These are phyloP conservation scores for Leccinum uliginosum DNA, from an alignment of 768 basidiomycete genomes.

Conservation along the genomic window DNA sequence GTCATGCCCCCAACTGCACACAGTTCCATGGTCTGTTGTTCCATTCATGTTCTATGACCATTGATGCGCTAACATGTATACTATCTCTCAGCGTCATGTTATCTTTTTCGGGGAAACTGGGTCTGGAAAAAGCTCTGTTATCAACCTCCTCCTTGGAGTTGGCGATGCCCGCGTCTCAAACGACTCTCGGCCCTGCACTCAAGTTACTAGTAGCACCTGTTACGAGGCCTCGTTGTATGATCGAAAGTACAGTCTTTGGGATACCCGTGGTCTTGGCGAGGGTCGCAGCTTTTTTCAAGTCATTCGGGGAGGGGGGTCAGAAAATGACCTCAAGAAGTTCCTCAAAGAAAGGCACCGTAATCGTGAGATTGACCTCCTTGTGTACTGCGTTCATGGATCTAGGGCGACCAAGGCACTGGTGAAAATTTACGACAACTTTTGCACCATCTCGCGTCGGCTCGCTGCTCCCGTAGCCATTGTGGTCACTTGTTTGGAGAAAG, in stretches of 20 bases:
- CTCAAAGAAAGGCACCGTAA: slow-evolving; percentile 16
- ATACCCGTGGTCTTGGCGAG: slow-evolving; percentile 37
- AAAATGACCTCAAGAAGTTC: slow-evolving; percentile 17
- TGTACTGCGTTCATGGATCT: slow-evolving; percentile 35
- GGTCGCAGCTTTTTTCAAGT: slow-evolving; percentile 11
- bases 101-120: slow-evolving; percentile 25
- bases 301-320: slow-evolving; percentile 10
- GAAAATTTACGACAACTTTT: slow-evolving; percentile 33
- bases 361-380: slow-evolving; percentile 36
- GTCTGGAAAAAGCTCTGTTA: slow-evolving; percentile 25
- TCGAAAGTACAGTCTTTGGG: slow-evolving; percentile 24
- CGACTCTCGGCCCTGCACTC: slow-evolving; percentile 18
- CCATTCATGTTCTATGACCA: neutral
- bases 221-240: slow-evolving; percentile 7
- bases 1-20: neutral
- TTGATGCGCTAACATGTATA: neutral
- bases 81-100: slow-evolving; percentile 6
- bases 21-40: neutral
- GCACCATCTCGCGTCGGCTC: slow-evolving; percentile 32
- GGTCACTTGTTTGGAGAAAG: slow-evolving; percentile 32
- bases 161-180: slow-evolving; percentile 7
- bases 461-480: slow-evolving; percentile 36
- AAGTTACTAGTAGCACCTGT: neutral
- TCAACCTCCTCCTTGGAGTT: slow-evolving; percentile 21
- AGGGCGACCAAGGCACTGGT: slow-evolving; percentile 26